phyloP scores from a whole-genome alignment of 2,329 filamentous ascomycete genomes.

The Periglandula ipomoeae region DNA sequence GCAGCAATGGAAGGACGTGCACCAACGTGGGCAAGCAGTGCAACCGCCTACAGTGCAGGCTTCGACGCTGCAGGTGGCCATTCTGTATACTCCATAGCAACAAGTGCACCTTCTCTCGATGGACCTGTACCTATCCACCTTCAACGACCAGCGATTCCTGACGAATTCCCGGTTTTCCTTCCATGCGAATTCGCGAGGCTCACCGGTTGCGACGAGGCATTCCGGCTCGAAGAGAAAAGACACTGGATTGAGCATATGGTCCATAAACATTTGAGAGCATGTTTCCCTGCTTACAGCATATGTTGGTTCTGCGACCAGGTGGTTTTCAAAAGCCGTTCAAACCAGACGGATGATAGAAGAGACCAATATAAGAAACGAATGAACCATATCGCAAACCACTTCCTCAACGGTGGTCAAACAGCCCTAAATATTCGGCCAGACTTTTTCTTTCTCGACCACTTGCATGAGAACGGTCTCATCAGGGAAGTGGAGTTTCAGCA shows the following conservation, averaged over 20 bases:
- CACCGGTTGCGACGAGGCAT: conserved; percentile 26
- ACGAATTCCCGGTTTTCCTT: conserved; percentile 14
- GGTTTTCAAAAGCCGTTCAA: conserved; percentile 19
- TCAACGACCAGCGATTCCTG: conserved; percentile 7
- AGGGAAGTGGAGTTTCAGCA: conserved; percentile 13
- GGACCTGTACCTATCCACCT: conserved; percentile 9
- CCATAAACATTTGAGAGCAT: conserved; percentile 23
- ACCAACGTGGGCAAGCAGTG: conserved; percentile 7
- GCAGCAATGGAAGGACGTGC: not conserved
- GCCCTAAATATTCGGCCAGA: conserved; percentile 27
- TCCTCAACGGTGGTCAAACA: conserved; percentile 18
- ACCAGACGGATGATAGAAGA: conserved; percentile 4
- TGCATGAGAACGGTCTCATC: conserved; percentile 21
- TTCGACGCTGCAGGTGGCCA: conserved; percentile 8
- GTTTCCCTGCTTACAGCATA: conserved; percentile 25
- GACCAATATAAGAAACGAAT: conserved; percentile 31
- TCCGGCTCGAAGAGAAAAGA: conserved; percentile 26
- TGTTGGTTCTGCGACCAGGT: conserved; percentile 43
- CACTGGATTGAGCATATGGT: conserved; percentile 39
- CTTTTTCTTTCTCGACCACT: conserved; percentile 29
- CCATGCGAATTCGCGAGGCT: conserved; percentile 37
- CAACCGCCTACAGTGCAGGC: conserved; percentile 8
- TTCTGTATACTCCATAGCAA: conserved; percentile 14
- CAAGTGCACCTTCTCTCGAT: conserved; percentile 13
- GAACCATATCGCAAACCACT: conserved; percentile 40